Conservation (phyloP, 495 filamentous ascomycete genomes). For the Lichina pygmaea region DNA sequence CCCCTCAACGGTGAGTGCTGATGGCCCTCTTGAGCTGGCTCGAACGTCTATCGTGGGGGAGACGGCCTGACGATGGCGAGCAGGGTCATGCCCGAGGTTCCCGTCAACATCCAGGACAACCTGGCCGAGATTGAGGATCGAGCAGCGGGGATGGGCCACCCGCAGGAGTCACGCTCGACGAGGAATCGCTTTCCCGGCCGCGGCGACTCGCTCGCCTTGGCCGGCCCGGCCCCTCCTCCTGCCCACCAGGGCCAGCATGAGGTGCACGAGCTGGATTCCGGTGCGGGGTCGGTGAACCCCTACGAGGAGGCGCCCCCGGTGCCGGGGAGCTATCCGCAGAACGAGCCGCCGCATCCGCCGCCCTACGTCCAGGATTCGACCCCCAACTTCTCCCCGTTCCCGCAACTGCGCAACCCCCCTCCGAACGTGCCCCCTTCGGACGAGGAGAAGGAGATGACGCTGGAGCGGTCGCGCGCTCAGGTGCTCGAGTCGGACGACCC, state of each 20-base stretch:
- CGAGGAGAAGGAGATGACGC: constrained; percentile 69
- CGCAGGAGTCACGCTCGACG: too few relatives aligned
- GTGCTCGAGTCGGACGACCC: constrained; percentile 88
- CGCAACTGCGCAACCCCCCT: constrained; percentile 50
- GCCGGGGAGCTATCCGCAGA: neutral
- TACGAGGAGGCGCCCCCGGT: too few relatives aligned
- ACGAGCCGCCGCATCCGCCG: constrained; percentile 2
- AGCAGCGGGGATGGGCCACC: constrained; percentile 14
- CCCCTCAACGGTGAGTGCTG: constrained; percentile 57
- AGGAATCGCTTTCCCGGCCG: neutral
- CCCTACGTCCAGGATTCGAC: constrained; percentile 2
- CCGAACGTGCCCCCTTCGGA: constrained; percentile 84
- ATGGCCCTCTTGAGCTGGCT: neutral
- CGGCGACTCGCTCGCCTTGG: neutral
- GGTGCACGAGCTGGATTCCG: too few relatives aligned
- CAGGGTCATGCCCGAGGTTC: constrained; percentile 53
- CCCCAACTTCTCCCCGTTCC: constrained; percentile 79
- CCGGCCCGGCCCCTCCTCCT: neutral
- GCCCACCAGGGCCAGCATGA: too few relatives aligned
- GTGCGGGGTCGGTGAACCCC: too few relatives aligned
- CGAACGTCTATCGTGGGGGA: neutral
- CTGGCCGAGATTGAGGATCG: constrained; percentile 71
- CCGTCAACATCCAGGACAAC: constrained; percentile 73
- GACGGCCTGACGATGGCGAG: constrained; percentile 1
- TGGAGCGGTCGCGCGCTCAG: constrained; percentile 54